Conservation (phyloP, 2,329 filamentous ascomycete genomes). For the Fulvia fulva region DNA sequence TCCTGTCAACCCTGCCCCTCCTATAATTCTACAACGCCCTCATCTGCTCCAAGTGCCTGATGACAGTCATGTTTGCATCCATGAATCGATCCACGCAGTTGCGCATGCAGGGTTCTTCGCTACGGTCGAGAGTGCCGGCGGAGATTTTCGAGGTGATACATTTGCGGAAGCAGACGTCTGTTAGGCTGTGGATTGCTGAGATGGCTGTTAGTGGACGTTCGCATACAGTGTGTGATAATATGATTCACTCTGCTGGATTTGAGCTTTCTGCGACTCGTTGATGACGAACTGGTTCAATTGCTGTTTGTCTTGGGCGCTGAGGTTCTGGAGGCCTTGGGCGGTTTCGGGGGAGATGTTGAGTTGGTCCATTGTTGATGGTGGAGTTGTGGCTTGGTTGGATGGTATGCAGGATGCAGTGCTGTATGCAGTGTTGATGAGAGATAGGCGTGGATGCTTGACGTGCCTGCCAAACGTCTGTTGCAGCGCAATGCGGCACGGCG, state of each 20-base stretch:
- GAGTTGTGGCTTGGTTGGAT: neutral
- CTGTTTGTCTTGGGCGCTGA: constrained; percentile 51
- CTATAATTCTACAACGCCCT: constrained; percentile 12
- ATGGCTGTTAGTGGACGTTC: neutral
- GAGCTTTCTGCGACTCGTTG: constrained; percentile 81
- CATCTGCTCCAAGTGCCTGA: constrained; percentile 74
- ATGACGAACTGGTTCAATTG: constrained; percentile 83
- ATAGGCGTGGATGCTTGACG: neutral
- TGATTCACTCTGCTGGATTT: constrained; percentile 50
- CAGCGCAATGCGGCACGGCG: neutral
- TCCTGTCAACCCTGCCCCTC: neutral
- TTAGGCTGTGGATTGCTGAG: constrained; percentile 17
- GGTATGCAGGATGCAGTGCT: neutral
- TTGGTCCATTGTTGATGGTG: constrained; percentile 25
- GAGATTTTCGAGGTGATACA: constrained; percentile 76
- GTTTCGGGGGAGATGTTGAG: constrained; percentile 27
- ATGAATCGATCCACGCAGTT: constrained; percentile 95
- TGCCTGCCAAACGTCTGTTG: neutral
- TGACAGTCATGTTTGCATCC: constrained; percentile 79
- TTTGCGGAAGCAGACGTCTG: constrained; percentile 75
- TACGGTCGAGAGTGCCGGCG: constrained; percentile 66
- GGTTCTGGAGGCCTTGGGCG: constrained; percentile 24
- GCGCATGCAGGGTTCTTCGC: constrained; percentile 76
- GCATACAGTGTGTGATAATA: neutral
- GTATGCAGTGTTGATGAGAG: constrained; percentile 3